Conservation (phyloP, 2,329 filamentous ascomycete species). For the Harringtonia lauricola region DNA sequence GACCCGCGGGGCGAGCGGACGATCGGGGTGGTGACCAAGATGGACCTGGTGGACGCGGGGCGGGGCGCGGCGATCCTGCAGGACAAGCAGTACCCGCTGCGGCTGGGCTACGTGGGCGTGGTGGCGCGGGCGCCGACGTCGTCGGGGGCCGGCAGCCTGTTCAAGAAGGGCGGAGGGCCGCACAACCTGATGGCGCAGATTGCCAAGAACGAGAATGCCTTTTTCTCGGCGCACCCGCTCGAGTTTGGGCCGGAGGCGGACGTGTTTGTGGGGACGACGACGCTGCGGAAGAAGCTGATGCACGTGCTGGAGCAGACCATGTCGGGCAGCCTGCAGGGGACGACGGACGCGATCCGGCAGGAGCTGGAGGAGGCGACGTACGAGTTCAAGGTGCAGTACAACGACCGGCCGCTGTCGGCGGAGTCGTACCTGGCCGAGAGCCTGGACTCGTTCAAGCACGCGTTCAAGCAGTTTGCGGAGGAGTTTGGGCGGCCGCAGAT, state of each 20-base stretch:
- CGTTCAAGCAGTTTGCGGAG: slow-evolving; percentile 88
- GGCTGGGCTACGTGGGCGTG: slow-evolving; percentile 94
- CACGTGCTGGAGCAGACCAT: slow-evolving; percentile 93
- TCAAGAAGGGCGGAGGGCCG: slow-evolving; percentile 53
- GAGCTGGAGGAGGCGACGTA: slow-evolving; percentile 96
- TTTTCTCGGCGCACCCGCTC: slow-evolving; percentile 70
- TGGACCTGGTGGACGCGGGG: slow-evolving; percentile 85
- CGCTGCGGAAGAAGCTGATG: slow-evolving; percentile 91
- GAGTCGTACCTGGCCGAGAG: slow-evolving; percentile 96
- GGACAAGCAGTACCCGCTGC: slow-evolving; percentile 86
- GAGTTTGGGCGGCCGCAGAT: slow-evolving; percentile 84
- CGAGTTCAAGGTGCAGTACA: slow-evolving; percentile 99
- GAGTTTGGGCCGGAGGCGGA: slow-evolving; percentile 68
- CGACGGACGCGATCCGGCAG: slow-evolving; percentile 83
- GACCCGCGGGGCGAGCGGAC: slow-evolving; percentile 92
- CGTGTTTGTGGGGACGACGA: slow-evolving; percentile 72
- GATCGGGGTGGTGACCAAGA: slow-evolving; percentile 98
- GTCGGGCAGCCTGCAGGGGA: slow-evolving; percentile 82
- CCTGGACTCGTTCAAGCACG: slow-evolving; percentile 92
- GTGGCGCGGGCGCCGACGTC: slow-evolving; percentile 70
- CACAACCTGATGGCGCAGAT: slow-evolving; percentile 59
- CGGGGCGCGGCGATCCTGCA: slow-evolving; percentile 69
- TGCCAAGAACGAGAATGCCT: slow-evolving; percentile 76
- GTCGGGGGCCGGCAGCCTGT: slow-evolving; percentile 42
- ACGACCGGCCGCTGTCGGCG: slow-evolving; percentile 85